Base-by-base conservation (phyloP, 352 stramenopile species). In the Phytophthora ohioensis region DNA sequence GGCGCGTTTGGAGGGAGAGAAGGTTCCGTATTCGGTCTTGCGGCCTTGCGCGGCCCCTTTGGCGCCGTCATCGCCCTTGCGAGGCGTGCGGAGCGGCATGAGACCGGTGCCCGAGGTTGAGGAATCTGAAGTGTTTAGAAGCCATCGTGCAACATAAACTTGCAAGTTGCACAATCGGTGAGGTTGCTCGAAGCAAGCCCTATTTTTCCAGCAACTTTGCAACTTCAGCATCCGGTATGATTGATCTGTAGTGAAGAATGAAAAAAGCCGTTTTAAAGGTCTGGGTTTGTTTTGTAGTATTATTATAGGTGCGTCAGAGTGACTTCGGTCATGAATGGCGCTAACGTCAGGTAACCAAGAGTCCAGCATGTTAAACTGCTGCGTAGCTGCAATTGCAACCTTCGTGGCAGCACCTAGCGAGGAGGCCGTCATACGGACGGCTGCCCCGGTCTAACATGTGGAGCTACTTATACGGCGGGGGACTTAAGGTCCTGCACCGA, bases 401-500 rank as follows among this genome's bases (percentile, higher is more conserved):
- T 42, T 51, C 30, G 31, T 57, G 43, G 31, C 57, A 65, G 36
- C 35, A 57, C 27, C 35, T 57, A 63, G 36, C 42, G 58, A 62
- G 66, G 58, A 51, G 60, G 66, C 38, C 35, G 52, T 63, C 35
- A 56, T 21, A 31, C 13, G 15, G 47, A 54, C 31, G 17, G 21
- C 57, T 68, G 65, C 58, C 65, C 27, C 58, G 64, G 45, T 55
- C 57, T 68, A 72, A 46, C 41, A 57, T 48, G 49, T 41, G 43
- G 51, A 51, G 15, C 59, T 59, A 64, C 35, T 35, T 77, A 77
- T 36, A 73, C 36, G 54, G 64, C 64, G 43, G 69, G 69, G 41
- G 69, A 74, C 58, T 77, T 71, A 7, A 63, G 52, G 27, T 67
- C 66, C 55, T 77, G 57, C 51, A 75, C 57, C 35, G 66, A 68